phyloP scores from a whole-genome alignment of 2,329 filamentous ascomycete species.

The Colletotrichum agaves region DNA sequence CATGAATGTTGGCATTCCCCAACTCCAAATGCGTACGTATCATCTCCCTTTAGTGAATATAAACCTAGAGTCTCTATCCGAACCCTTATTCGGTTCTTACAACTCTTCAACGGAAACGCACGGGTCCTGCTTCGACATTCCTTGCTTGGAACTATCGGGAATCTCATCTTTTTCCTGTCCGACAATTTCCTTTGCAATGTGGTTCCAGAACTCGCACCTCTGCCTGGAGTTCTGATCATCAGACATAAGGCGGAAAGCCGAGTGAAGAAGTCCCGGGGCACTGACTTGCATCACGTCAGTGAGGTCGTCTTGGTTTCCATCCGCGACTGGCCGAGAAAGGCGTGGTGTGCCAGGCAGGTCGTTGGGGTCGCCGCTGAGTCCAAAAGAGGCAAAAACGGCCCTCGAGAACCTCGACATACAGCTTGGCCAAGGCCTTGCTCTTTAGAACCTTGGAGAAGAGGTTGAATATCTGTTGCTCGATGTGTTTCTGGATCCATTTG shows the following conservation, averaged over 20 bases:
- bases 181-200: not conserved
- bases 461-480: conserved; percentile 40
- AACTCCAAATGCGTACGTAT: conserved; percentile 7
- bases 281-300: conserved; percentile 48
- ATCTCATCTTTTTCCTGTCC: not conserved
- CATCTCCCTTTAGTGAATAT: not conserved
- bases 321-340: conserved; percentile 39
- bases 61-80: not conserved
- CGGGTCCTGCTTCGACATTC: not conserved
- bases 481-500: conserved; percentile 60
- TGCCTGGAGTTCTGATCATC: conserved; percentile 44
- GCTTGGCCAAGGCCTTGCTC: conserved; percentile 44
- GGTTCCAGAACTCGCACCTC: conserved; percentile 49
- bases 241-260: conserved; percentile 44
- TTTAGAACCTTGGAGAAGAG: not conserved
- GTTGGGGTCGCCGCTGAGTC: conserved; percentile 53
- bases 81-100: not conserved
- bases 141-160: not conserved
- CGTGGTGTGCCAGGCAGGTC: conserved; percentile 41
- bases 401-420: conserved; percentile 48
- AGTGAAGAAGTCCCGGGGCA: conserved; percentile 36
- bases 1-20: not conserved
- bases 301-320: conserved; percentile 40
- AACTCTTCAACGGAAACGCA: not conserved
- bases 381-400: conserved; percentile 50